These are phyloP conservation scores for Candida easanensis DNA, from an alignment of 805 yeast species.

Conservation along the genomic window DNA sequence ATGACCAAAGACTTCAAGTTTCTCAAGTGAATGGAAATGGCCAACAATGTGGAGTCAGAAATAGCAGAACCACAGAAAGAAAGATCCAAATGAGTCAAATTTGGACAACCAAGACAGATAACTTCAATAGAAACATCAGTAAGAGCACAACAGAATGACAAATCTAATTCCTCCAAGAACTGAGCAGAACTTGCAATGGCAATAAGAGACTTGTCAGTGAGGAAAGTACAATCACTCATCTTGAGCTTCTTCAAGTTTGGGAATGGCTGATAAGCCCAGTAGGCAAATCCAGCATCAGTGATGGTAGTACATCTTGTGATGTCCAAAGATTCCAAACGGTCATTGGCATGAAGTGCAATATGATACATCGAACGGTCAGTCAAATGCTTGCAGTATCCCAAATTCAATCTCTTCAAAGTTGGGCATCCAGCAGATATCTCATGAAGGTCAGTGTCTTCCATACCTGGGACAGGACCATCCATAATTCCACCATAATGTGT, in stretches of 20 bases:
- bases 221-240: conserved; percentile 70
- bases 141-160: conserved; percentile 74
- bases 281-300: conserved; percentile 68
- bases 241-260: conserved; percentile 50
- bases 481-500: conserved; percentile 4
- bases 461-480: conserved; percentile 30
- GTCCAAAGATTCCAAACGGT: conserved; percentile 53
- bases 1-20: conserved; percentile 47
- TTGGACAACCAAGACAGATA: conserved; percentile 62
- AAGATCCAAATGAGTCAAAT: conserved; percentile 49
- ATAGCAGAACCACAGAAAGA: conserved; percentile 82
- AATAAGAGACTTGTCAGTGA: conserved; percentile 62
- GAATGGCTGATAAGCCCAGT: conserved; percentile 59
- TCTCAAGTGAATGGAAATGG: conserved; percentile 54
- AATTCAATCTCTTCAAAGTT: conserved; percentile 47
- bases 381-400: conserved; percentile 75
- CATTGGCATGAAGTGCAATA: conserved; percentile 56
- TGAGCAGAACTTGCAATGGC: conserved; percentile 62
- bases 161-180: conserved; percentile 51
- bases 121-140: conserved; percentile 69
- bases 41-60: conserved; percentile 63
- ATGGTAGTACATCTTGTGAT: conserved; percentile 75
- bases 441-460: conserved; percentile 25
- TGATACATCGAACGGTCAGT: conserved; percentile 68
- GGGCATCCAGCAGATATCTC: conserved; percentile 50